Evolutionary conservation across 371 early-diverging fungal genomes (phyloP).

Genomic region (Mucor saturninus): DNA sequence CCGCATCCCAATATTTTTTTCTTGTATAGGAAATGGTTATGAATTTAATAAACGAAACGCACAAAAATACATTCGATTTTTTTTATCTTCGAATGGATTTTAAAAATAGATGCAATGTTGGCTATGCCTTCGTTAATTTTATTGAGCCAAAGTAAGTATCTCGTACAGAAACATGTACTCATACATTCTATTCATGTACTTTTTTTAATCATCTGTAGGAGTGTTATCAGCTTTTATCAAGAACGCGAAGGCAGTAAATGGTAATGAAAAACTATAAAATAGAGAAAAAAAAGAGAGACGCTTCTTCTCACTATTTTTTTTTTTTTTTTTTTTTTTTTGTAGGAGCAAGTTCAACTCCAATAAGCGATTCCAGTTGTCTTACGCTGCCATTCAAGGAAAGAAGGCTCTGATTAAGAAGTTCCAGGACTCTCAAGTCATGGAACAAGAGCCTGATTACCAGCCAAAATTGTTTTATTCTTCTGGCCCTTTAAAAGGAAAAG

Average conservation of each 20-base stretch:
- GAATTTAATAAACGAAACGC: slow-evolving; percentile 38
- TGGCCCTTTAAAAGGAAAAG: slow-evolving; percentile 66
- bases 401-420: slow-evolving; percentile 84
- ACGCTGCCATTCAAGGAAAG: slow-evolving; percentile 91
- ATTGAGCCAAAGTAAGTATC: slow-evolving; percentile 48
- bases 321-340: too few relatives aligned
- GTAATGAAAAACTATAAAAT: slow-evolving; percentile 25
- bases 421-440: slow-evolving; percentile 83
- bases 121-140: slow-evolving; percentile 94
- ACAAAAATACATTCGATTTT: slow-evolving; percentile 80
- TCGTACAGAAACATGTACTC: slow-evolving; percentile 45
- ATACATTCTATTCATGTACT: neutral
- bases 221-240: slow-evolving; percentile 74
- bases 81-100: slow-evolving; percentile 93
- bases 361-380: slow-evolving; percentile 54
- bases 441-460: slow-evolving; percentile 71
- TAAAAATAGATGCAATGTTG: slow-evolving; percentile 85
- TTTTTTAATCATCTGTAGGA: slow-evolving; percentile 29
- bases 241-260: slow-evolving; percentile 83
- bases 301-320: too few relatives aligned
- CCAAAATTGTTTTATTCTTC: slow-evolving; percentile 77
- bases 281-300: too few relatives aligned
- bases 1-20: slow-evolving; percentile 33
- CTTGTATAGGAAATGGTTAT: too few relatives aligned
- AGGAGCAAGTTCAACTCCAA: too few relatives aligned